Base-by-base conservation (phyloP, 2,329 filamentous ascomycete genomes). In the Albophoma yamanashiensis region DNA sequence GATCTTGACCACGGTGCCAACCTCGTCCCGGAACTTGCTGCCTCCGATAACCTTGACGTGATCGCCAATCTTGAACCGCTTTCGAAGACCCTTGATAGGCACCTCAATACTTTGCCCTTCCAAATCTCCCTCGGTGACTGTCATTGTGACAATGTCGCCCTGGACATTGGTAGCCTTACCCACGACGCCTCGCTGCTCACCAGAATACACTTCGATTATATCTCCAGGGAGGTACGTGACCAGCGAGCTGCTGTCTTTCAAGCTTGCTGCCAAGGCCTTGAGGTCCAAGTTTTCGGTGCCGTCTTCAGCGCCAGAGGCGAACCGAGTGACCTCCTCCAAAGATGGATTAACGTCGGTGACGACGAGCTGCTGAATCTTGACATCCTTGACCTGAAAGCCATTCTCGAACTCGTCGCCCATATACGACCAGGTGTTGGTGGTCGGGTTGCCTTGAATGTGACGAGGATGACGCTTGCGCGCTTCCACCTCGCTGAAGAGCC, bases 11-110 rank as follows among this genome's bases (percentile, higher is more conserved):
- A 99, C 92, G 84, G 97, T 96, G 74, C 94, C 94, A 53, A 97
- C 89, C 75, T 99, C 94, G 67, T 97, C 94, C 59, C 90, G 86
- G 73, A 92, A 97, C 67, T 91, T 89, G 76, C 92, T 96, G 45
- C 92, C 93, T 59, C 94, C 93, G 71, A 97, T 96, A 66, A 99
- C 94, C 78, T 97, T 97, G 78, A 99, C 94, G 70, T 99, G 94
- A 69, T 99, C 94, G 79, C 94, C 94, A 63, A 92, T 83, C 65
- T 84, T 86, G 82, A 99, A 99, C 38, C 91, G 85, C 76, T 99
- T 99, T 61, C 94, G 89, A 34, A 99, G 81, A 53, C 91, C 90
- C 75, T 94, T 95, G 63, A 92, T 89, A 1, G 94, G 94, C 14
- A 96, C 92, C 71, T 97, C 93, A 55, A 99, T 94, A 6, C 83